These are phyloP conservation scores for Thalassiosira livingstoniorum DNA, from an alignment of 352 stramenopile species.

Conservation along the genomic window DNA sequence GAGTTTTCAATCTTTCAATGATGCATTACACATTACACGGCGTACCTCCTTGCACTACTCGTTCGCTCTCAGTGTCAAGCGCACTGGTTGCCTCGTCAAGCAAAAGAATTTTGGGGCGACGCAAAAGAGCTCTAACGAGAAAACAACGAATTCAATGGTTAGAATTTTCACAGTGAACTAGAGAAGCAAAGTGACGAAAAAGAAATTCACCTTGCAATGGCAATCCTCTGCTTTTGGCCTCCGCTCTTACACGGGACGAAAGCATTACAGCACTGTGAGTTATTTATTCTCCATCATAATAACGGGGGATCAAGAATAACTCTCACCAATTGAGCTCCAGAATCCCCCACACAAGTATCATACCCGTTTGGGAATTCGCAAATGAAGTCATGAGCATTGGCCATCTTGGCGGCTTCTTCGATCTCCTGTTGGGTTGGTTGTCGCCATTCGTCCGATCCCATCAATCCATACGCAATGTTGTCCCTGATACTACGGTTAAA, in stretches of 20 bases:
- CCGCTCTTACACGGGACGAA: too few relatives aligned
- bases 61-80: conserved; percentile 85
- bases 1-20: too few relatives aligned
- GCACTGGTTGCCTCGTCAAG: conserved; percentile 88
- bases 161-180: too few relatives aligned
- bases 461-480: conserved; percentile 83
- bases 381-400: conserved; percentile 93
- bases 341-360: conserved; percentile 89
- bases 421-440: conserved; percentile 73
- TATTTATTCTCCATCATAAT: too few relatives aligned
- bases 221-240: conserved; percentile 91
- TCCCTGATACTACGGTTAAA: conserved; percentile 83
- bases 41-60: conserved; percentile 81
- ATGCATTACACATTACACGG: neutral
- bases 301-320: too few relatives aligned
- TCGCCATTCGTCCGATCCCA: neutral
- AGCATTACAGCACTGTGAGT: too few relatives aligned
- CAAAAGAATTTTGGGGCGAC: conserved; percentile 86
- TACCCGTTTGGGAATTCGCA: conserved; percentile 87
- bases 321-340: conserved; percentile 87
- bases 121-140: conserved; percentile 87
- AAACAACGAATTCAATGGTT: too few relatives aligned
- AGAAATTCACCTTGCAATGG: conserved; percentile 83
- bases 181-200: too few relatives aligned
- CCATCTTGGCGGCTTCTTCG: conserved; percentile 84